Percentiles rank a stretch among this genome's conserved stretches.
phyloP scores from a whole-genome alignment of 306 rosid genomes.

The Pyrus communis region DNA sequence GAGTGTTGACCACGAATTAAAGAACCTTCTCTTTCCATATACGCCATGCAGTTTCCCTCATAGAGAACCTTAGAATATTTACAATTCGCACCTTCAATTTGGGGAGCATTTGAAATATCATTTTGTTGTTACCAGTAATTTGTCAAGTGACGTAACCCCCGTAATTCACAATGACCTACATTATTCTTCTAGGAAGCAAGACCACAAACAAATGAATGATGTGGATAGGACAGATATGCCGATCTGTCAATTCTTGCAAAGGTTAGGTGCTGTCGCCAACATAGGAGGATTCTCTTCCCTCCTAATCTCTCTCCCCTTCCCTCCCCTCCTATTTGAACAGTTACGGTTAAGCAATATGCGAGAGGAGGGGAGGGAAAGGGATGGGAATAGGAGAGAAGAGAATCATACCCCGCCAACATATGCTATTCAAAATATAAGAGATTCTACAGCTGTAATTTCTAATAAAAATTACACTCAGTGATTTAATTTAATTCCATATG shows the following conservation, averaged over 20 bases:
- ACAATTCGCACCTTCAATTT: background rate
- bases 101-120: background rate
- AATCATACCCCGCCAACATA: no score
- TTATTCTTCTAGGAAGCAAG: background rate
- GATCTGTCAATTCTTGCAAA: background rate
- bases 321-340: no score
- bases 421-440: background rate
- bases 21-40: constrained; percentile 40
- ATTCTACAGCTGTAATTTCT: background rate
- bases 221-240: background rate
- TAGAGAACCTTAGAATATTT: background rate
- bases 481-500: constrained; percentile 3
- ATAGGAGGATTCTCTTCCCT: no score
- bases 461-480: background rate
- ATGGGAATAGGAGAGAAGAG: no score
- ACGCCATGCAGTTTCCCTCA: background rate
- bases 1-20: constrained; percentile 83
- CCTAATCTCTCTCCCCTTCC: no score
- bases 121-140: background rate
- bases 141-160: background rate
- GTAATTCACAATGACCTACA: background rate
- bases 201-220: background rate
- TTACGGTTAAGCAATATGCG: no score
- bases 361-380: no score
- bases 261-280: background rate